Conservation (phyloP, 495 filamentous ascomycete genomes). For the Acidomyces sp. region DNA sequence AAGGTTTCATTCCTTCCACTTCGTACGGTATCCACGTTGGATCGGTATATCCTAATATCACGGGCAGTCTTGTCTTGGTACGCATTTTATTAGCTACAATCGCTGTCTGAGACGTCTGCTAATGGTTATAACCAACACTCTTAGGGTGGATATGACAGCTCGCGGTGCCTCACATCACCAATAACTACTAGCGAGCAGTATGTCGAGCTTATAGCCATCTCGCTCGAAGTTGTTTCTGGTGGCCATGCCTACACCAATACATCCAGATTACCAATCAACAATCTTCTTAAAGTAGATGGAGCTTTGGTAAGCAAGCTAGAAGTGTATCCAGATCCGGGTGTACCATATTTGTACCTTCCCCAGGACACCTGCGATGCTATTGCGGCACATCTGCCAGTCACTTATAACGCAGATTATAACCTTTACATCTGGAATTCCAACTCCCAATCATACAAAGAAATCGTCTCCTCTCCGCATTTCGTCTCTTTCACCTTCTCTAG, state of each 20-base stretch:
- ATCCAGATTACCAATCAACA: background rate
- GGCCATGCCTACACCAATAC: background rate
- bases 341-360: slow-evolving; percentile 40
- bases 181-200: slow-evolving; percentile 15
- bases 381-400: slow-evolving; percentile 34
- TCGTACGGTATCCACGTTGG: slow-evolving; percentile 45
- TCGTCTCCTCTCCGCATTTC: slow-evolving; percentile 37
- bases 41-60: slow-evolving; percentile 29
- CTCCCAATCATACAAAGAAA: slow-evolving; percentile 29
- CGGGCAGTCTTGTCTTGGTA: slow-evolving; percentile 34
- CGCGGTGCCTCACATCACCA: slow-evolving; percentile 21
- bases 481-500: slow-evolving; percentile 37
- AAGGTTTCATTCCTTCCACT: slow-evolving; percentile 31
- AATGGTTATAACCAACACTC: too few species aligned
- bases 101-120: too few species aligned
- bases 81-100: too few species aligned
- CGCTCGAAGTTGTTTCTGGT: slow-evolving; percentile 8
- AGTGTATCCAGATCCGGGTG: slow-evolving; percentile 22
- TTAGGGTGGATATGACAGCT: slow-evolving; percentile 44
- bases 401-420: slow-evolving; percentile 28
- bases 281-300: slow-evolving; percentile 2
- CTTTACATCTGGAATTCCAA: slow-evolving; percentile 41
- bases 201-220: slow-evolving; percentile 22
- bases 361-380: slow-evolving; percentile 38
- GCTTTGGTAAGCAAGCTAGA: background rate